Conservation (phyloP, 2,329 filamentous ascomycete species). For the Exophiala sideris region DNA sequence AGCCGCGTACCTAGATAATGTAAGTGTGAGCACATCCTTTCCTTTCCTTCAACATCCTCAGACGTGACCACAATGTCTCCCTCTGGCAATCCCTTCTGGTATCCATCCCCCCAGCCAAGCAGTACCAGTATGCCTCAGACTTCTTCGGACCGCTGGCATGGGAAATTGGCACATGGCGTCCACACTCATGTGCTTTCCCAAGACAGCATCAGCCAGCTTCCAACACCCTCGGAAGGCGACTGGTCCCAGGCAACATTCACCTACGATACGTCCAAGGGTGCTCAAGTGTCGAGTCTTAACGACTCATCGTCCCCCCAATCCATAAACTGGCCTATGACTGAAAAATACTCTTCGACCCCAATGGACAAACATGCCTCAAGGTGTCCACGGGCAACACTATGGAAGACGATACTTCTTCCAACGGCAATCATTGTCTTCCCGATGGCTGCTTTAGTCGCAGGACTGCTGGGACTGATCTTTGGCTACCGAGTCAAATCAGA, state of each 20-base stretch:
- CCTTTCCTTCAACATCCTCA: no score
- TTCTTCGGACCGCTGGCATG: conserved; percentile 2
- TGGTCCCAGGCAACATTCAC: conserved; percentile 16
- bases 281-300: conserved; percentile 3
- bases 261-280: conserved; percentile 5
- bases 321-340: conserved; percentile 14
- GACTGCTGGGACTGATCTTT: conserved; percentile 23
- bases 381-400: conserved; percentile 12
- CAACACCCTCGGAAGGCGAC: conserved; percentile 8
- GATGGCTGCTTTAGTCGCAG: conserved; percentile 23
- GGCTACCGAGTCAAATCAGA: conserved; percentile 23
- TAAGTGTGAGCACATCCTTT: no score
- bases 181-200: conserved; percentile 3
- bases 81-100: background rate
- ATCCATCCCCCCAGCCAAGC: background rate
- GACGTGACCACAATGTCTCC: no score
- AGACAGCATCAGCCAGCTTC: conserved; percentile 5
- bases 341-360: conserved; percentile 16
- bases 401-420: conserved; percentile 22
- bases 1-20: no score
- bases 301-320: conserved; percentile 1
- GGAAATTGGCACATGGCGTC: background rate
- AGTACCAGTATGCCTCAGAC: background rate
- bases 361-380: background rate
- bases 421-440: conserved; percentile 21